Base-by-base conservation (phyloP, 2,329 filamentous ascomycete species). In the Alternaria dauci region DNA sequence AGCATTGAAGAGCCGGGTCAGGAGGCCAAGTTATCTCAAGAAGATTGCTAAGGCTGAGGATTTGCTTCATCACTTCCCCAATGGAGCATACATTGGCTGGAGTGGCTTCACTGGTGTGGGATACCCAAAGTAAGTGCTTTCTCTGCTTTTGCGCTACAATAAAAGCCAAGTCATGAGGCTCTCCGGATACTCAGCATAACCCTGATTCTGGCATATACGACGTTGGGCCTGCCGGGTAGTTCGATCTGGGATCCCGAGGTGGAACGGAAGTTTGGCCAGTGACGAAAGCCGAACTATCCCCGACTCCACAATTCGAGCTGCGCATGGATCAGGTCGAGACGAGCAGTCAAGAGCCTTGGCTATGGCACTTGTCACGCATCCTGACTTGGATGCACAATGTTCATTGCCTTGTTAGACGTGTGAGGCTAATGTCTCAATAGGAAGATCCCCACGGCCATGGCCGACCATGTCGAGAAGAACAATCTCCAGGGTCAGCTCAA, bases 71-170 rank as follows among this genome's bases (percentile, higher is more conserved):
- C 85, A 91, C 69, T 96, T 96, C 73, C 93, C 93, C 66, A 87
- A 95, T 83, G 89, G 89, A 75, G 81, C 91, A n/a, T 95, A 95
- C 79, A 87, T 96, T 71, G 93, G 93, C 73, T 96, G 93, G 93
- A 93, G 89, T 66, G 93, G 93, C 9, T 96, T 96, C 80, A 96
- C 93, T 12, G 93, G 92, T 71, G 92, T 96, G 55, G 92, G 92
- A 61, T 95, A 95, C 81, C 92, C 92, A 65, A 95, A 95, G 90
- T 91, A 82, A 71, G 87, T 82, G 32, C 8, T 18, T 52, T 25
- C 28, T 25, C 23, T 36, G 34, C 34, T 34, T 34, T 58, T 42
- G 28, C 30, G 47, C 28, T 44, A 18, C 26, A 16, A 50, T 36
- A 12, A 41, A n/a, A 20, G 23, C 16, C 42, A 44, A 38, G 38